These are phyloP conservation scores for Cadophora luteo-olivacea DNA, from an alignment of 2,329 filamentous ascomycete species.

Conservation along the genomic window DNA sequence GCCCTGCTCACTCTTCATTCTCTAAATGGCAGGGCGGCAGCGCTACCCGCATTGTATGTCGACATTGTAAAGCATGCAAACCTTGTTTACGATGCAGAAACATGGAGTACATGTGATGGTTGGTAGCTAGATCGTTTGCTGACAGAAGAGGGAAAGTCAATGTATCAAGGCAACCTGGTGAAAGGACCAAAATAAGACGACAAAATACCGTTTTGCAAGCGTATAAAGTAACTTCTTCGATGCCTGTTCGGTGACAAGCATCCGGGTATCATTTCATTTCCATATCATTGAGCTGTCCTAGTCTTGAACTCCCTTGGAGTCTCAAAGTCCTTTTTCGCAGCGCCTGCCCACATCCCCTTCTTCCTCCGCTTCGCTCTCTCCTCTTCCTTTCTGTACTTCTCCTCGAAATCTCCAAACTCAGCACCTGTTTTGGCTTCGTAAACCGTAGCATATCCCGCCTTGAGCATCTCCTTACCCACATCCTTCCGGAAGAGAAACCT, in stretches of 20 bases:
- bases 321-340: conserved; percentile 66
- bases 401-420: conserved; percentile 80
- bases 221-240: neutral
- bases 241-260: neutral
- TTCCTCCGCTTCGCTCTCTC: conserved; percentile 68
- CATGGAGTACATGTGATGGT: neutral
- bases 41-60: neutral
- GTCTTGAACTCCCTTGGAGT: conserved; percentile 89
- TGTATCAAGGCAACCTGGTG: neutral
- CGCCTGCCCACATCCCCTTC: conserved; percentile 78
- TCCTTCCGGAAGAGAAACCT: conserved; percentile 72
- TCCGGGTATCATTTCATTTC: conserved; percentile 38
- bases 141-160: neutral
- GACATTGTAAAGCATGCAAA: neutral
- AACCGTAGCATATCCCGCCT: conserved; percentile 81
- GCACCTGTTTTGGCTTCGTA: conserved; percentile 92
- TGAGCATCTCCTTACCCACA: conserved; percentile 90
- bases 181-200: no score
- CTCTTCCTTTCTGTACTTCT: conserved; percentile 70
- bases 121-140: no score
- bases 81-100: neutral
- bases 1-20: neutral
- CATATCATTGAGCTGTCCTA: conserved; percentile 47
- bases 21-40: neutral
- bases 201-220: no score